Evolutionary conservation across 2,329 filamentous ascomycete species (phyloP).

Genomic region (Paraconiothyrium brasiliense): DNA sequence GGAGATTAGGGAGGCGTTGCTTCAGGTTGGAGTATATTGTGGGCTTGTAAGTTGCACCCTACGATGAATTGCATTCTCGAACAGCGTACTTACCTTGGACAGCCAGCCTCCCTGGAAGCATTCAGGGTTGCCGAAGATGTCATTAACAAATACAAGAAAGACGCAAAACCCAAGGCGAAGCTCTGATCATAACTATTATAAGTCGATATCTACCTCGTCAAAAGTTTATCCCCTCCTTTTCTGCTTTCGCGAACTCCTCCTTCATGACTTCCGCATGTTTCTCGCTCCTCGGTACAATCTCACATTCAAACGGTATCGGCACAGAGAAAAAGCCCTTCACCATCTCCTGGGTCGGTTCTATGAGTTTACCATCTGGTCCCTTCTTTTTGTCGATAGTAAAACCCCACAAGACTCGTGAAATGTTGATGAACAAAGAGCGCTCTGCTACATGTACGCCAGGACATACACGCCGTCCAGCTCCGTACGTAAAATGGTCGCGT

Average conservation of each 20-base stretch:
- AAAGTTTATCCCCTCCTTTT: slow-evolving; percentile 29
- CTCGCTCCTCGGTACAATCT: slow-evolving; percentile 40
- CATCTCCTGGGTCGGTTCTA: slow-evolving; percentile 41
- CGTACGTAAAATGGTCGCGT: slow-evolving; percentile 50
- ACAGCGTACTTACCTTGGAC: background rate
- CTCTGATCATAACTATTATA: slow-evolving; percentile 12
- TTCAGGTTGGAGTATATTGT: slow-evolving; percentile 58
- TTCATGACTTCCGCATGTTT: slow-evolving; percentile 36
- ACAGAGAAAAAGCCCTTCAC: slow-evolving; percentile 43
- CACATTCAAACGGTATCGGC: slow-evolving; percentile 41
- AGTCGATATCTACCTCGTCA: background rate
- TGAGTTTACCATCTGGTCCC: slow-evolving; percentile 31
- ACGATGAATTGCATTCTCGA: background rate
- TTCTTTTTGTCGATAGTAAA: slow-evolving; percentile 44
- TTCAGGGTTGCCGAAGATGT: slow-evolving; percentile 52
- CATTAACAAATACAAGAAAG: slow-evolving; percentile 56
- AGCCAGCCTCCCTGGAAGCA: slow-evolving; percentile 7
- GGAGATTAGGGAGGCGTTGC: slow-evolving; percentile 66
- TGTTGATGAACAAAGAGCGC: slow-evolving; percentile 48
- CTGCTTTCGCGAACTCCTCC: slow-evolving; percentile 31
- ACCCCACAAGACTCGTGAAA: slow-evolving; percentile 47
- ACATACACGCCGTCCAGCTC: slow-evolving; percentile 47
- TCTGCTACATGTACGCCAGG: slow-evolving; percentile 50
- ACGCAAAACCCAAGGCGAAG: slow-evolving; percentile 28
- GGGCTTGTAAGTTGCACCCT: slow-evolving; percentile 48